phyloP scores from a whole-genome alignment of 306 rosid genomes.

The Lotus japonicus region DNA sequence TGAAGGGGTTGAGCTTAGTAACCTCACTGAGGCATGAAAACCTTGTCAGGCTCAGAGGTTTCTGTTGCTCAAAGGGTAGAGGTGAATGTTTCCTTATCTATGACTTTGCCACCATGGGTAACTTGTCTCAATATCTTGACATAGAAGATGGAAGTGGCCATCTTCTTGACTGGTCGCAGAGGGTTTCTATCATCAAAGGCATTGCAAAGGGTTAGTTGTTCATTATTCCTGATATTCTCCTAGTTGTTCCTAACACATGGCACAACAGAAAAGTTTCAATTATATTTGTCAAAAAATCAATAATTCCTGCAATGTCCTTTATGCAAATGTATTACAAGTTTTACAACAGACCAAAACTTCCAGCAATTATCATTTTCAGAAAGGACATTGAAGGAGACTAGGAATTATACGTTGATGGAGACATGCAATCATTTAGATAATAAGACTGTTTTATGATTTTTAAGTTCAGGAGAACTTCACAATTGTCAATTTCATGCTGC shows the following conservation, averaged over 20 bases:
- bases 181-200: slow-evolving; percentile 69
- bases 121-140: slow-evolving; percentile 65
- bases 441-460: not conserved
- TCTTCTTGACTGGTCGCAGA: slow-evolving; percentile 76
- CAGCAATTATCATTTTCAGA: not conserved
- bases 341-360: not conserved
- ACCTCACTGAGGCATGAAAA: slow-evolving; percentile 75
- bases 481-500: not conserved
- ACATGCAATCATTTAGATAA: not conserved
- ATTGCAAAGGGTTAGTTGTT: slow-evolving; percentile 72
- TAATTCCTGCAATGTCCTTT: not conserved
- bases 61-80: slow-evolving; percentile 86
- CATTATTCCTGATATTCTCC: not conserved
- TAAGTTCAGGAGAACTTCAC: not conserved
- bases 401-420: not conserved
- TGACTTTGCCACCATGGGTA: slow-evolving; percentile 64
- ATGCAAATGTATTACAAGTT: not conserved
- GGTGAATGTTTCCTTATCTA: slow-evolving; percentile 90
- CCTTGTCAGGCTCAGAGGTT: slow-evolving; percentile 73
- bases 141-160: slow-evolving; percentile 50
- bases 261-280: not conserved
- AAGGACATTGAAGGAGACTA: not conserved
- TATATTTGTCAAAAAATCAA: not conserved
- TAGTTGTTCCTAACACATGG: not conserved
- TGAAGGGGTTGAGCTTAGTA: slow-evolving; percentile 53